A percentile compares a stretch with the other conserved stretches of the same genome.
These are phyloP conservation scores for Gliomastix tumulicola DNA, from an alignment of 2,329 filamentous ascomycete species.

Conservation along the genomic window DNA sequence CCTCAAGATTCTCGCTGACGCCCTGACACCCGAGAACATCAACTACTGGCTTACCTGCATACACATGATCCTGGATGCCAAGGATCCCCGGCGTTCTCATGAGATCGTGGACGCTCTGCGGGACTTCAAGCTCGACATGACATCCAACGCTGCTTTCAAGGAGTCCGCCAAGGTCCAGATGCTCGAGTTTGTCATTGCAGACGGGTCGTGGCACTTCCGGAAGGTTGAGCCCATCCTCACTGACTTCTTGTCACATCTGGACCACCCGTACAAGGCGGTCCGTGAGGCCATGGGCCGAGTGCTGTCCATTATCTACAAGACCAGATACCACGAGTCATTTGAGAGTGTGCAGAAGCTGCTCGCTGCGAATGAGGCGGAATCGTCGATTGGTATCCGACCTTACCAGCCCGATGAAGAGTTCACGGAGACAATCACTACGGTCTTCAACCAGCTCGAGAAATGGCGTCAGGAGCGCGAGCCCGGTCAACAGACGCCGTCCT, in stretches of 20 bases:
- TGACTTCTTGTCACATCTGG: constrained; percentile 83
- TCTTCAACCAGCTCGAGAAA: constrained; percentile 73
- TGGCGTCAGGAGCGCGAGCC: constrained; percentile 82
- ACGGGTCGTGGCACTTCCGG: constrained; percentile 94
- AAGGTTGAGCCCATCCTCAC: constrained; percentile 80
- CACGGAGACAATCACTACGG: constrained; percentile 58
- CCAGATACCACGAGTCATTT: constrained; percentile 91
- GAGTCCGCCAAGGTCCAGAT: constrained; percentile 95
- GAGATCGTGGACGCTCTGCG: constrained; percentile 79
- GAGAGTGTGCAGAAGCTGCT: constrained; percentile 70
- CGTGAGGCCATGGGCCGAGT: constrained; percentile 91
- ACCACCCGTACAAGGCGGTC: constrained; percentile 97
- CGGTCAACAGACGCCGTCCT: constrained; percentile 86
- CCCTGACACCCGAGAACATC: constrained; percentile 87
- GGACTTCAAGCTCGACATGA: constrained; percentile 85
- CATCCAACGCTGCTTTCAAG: constrained; percentile 95
- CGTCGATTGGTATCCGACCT: constrained; percentile 76
- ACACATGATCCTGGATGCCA: constrained; percentile 79
- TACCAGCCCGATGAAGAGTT: constrained; percentile 77
- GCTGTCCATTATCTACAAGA: constrained; percentile 81
- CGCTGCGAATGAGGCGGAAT: constrained; percentile 68
- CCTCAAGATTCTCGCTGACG: constrained; percentile 79
- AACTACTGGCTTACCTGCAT: constrained; percentile 94
- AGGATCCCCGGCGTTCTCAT: constrained; percentile 81
- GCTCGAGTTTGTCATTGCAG: constrained; percentile 78